Conservation (phyloP, 78 protist species). For the Chrysochromulina parva region DNA sequence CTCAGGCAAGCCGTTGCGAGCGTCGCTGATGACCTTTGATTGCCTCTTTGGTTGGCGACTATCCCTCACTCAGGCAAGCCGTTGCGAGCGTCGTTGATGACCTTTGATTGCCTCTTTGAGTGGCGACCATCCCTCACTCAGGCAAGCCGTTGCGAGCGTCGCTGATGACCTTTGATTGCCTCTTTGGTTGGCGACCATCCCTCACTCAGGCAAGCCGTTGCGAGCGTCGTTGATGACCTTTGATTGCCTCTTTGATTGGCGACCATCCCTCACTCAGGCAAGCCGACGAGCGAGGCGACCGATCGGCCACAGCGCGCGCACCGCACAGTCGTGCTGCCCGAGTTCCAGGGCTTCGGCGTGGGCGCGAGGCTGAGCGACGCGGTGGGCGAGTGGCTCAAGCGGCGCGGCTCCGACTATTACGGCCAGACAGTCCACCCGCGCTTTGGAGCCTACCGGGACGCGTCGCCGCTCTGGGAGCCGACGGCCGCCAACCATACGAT, state of each 20-base stretch:
- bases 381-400: not conserved
- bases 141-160: not conserved
- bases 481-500: not conserved
- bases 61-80: slow-evolving; percentile 5
- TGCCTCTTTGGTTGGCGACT: not conserved
- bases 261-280: not conserved
- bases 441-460: not conserved
- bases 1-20: too few species aligned
- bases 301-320: not conserved
- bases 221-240: too few species aligned
- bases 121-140: not conserved
- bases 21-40: too few species aligned
- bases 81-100: too few species aligned
- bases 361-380: slow-evolving; percentile 1
- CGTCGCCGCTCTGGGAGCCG: slow-evolving; percentile 2
- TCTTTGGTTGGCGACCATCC: not conserved
- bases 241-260: too few species aligned
- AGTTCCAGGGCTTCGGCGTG: not conserved
- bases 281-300: not conserved
- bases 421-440: not conserved
- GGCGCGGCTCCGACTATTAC: not conserved
- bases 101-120: too few species aligned
- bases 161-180: too few species aligned
- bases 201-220: too few species aligned
- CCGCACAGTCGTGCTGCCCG: not conserved